Evolutionary conservation across 2,329 filamentous ascomycete genomes (phyloP).

Genomic region (Zasmidium angulare): DNA sequence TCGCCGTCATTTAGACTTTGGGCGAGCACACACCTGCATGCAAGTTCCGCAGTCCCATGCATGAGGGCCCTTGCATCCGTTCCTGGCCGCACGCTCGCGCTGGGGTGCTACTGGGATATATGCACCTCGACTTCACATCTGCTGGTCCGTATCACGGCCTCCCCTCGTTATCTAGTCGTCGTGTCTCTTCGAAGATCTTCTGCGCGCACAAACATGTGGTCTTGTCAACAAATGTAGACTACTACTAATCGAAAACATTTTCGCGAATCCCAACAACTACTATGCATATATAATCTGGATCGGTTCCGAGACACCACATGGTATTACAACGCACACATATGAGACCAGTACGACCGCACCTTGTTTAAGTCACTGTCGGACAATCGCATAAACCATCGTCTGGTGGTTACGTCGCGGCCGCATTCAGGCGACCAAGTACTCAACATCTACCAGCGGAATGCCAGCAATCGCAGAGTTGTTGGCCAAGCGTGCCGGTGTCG

Average conservation of each 20-base stretch:
- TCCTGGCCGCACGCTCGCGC: not conserved
- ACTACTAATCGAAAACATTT: not conserved
- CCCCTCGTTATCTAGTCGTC: not conserved
- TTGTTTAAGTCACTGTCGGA: not conserved
- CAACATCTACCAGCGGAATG: conserved; percentile 19
- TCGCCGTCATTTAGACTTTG: not conserved
- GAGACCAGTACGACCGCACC: not conserved
- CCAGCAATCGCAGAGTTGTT: conserved; percentile 31
- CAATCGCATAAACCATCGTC: not conserved
- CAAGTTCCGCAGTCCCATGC: not conserved
- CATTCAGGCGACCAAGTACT: not conserved
- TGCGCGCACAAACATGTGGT: not conserved
- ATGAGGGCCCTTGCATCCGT: not conserved
- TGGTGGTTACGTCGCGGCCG: not conserved
- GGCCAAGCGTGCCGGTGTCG: conserved; percentile 28
- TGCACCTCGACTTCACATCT: not conserved
- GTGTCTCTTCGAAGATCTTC: not conserved
- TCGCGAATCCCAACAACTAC: not conserved
- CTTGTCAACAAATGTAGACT: not conserved
- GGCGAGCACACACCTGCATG: conserved; percentile 3
- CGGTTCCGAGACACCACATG: not conserved
- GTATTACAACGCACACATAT: not conserved
- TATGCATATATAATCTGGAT: not conserved
- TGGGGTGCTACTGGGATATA: not conserved
- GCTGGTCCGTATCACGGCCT: not conserved